Evolutionary conservation across 2,329 filamentous ascomycete species (phyloP).

Genomic region (Emericellopsis cladophorae): DNA sequence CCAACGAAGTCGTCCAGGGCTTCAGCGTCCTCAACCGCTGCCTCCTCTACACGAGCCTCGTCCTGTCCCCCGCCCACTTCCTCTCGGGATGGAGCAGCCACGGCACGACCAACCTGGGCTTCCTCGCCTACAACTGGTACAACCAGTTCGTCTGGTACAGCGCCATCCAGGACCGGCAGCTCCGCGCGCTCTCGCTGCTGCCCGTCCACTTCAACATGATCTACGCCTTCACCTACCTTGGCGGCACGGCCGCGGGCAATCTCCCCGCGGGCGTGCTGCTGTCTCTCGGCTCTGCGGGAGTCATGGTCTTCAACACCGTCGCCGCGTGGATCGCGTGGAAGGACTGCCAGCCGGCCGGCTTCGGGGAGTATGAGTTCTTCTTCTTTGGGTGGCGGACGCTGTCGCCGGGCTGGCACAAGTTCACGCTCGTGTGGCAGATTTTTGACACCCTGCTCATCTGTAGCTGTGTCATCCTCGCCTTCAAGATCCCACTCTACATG

Average conservation of each 20-base stretch:
- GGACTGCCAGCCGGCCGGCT: conserved; percentile 4
- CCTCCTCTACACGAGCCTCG: conserved; percentile 6
- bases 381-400: conserved; percentile 9
- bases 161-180: conserved; percentile 3
- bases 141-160: conserved; percentile 6
- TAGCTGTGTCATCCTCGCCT: conserved; percentile 1
- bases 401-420: conserved; percentile 7
- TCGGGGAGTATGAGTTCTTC: conserved; percentile 8
- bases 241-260: conserved; percentile 6
- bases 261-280: conserved; percentile 5
- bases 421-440: conserved; percentile 7
- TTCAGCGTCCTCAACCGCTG: conserved; percentile 8
- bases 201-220: conserved; percentile 8
- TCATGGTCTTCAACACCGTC: conserved; percentile 7
- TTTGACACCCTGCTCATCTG: conserved; percentile 5
- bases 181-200: conserved; percentile 6
- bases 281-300: conserved; percentile 6
- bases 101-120: conserved; percentile 7
- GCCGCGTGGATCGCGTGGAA: conserved; percentile 6
- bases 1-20: conserved; percentile 4
- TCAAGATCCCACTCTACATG: conserved; percentile 2
- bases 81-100: conserved; percentile 5
- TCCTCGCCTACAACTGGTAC: conserved; percentile 9
- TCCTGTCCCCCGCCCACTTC: conserved; percentile 7
- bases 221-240: conserved; percentile 7